Percentiles rank a stretch among this genome's conserved stretches.
Evolutionary conservation across 257 asterid species (phyloP).

Genomic region (Ehretia macrophylla): DNA sequence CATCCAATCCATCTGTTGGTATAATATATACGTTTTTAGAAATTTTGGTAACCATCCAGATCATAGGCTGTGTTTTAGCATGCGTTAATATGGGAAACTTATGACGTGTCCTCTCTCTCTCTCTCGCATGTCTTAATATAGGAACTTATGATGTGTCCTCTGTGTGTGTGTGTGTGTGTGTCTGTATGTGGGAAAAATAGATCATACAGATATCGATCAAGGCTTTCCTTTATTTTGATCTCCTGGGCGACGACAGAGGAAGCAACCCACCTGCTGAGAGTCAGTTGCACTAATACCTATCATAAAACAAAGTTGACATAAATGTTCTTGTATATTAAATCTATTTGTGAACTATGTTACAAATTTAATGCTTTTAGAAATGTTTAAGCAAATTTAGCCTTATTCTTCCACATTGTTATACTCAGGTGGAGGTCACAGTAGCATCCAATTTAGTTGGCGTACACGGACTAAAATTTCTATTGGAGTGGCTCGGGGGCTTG

Average conservation of each 20-base stretch:
- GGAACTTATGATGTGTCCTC: too few relatives aligned
- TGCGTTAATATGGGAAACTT: too few relatives aligned
- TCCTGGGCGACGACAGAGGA: too few relatives aligned
- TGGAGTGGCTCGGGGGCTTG: slow-evolving; percentile 84
- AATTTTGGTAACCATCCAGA: background rate
- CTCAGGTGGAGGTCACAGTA: slow-evolving; percentile 48
- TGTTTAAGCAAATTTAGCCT: slow-evolving; percentile 1
- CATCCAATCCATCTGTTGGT: background rate
- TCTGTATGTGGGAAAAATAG: too few relatives aligned
- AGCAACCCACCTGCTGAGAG: too few relatives aligned
- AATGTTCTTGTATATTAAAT: background rate
- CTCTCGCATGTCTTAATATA: too few relatives aligned
- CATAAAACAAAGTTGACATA: too few relatives aligned
- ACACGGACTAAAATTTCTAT: slow-evolving; percentile 58
- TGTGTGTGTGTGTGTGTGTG: too few relatives aligned
- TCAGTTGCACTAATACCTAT: too few relatives aligned
- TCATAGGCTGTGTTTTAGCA: background rate
- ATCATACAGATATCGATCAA: too few relatives aligned
- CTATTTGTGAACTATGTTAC: background rate
- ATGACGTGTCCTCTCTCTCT: too few relatives aligned
- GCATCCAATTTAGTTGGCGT: slow-evolving; percentile 58
- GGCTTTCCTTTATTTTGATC: too few relatives aligned
- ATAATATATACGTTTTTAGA: background rate
- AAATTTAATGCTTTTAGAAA: background rate
- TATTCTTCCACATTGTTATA: slow-evolving; percentile 18